Percentiles rank a stretch among this genome's conserved stretches.
phyloP scores from a whole-genome alignment of 352 stramenopile genomes.

The Pythium periplocum region DNA sequence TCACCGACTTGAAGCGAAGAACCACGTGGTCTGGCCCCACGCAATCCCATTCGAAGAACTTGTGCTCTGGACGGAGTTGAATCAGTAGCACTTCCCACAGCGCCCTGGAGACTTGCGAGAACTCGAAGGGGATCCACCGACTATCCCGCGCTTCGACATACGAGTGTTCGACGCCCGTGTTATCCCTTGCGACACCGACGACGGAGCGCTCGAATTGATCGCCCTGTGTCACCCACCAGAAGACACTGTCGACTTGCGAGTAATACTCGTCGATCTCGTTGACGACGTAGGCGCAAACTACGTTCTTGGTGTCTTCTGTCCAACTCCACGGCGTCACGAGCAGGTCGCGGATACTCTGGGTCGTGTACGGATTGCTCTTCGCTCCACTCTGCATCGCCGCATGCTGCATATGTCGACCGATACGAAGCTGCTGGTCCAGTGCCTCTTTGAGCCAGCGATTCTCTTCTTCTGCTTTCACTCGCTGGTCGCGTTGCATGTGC shows the following conservation, averaged over 20 bases:
- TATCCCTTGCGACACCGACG: not conserved
- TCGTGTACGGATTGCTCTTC: not conserved
- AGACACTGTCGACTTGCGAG: not conserved
- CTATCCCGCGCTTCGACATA: not conserved
- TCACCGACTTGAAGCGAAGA: not conserved
- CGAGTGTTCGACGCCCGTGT: not conserved
- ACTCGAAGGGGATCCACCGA: not conserved
- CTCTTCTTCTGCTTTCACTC: constrained; percentile 1
- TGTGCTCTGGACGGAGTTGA: not conserved
- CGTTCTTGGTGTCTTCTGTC: not conserved
- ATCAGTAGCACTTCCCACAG: not conserved
- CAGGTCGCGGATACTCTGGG: not conserved
- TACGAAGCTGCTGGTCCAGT: constrained; percentile 2
- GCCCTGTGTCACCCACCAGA: not conserved
- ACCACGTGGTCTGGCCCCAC: no score
- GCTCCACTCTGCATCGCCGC: no score
- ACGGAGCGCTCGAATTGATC: not conserved
- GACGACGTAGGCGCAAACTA: no score
- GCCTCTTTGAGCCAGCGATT: constrained; percentile 4
- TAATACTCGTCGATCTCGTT: no score
- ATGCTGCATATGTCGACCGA: not conserved
- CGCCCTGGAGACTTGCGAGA: not conserved
- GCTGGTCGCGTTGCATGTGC: constrained; percentile 5
- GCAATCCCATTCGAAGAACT: not conserved
- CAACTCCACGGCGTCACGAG: not conserved